These are phyloP conservation scores for Aureobasidium sp. DNA, from an alignment of 2,329 filamentous ascomycete genomes.

Conservation along the genomic window DNA sequence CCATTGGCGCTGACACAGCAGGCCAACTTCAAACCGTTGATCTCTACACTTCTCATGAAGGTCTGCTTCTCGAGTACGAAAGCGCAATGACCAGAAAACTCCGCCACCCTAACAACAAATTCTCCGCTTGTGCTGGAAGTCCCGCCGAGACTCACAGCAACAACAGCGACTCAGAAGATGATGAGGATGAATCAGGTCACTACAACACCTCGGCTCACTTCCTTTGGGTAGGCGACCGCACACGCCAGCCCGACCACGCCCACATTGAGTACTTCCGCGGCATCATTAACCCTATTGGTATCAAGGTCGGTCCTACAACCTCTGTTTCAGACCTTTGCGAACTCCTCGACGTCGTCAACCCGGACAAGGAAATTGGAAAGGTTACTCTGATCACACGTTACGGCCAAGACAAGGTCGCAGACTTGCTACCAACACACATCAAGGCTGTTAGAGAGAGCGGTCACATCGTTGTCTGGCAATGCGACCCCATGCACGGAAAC, in stretches of 20 bases:
- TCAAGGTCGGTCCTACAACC: conserved; percentile 91
- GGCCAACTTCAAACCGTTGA: conserved; percentile 86
- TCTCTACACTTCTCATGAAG: conserved; percentile 92
- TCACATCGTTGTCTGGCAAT: conserved; percentile 85
- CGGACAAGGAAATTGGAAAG: conserved; percentile 74
- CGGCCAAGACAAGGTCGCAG: conserved; percentile 68
- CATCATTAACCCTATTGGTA: conserved; percentile 88
- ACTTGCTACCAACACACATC: conserved; percentile 77
- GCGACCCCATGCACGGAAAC: conserved; percentile 93
- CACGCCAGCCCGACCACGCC: conserved; percentile 82
- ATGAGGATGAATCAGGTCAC: conserved; percentile 52
- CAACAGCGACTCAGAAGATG: conserved; percentile 20
- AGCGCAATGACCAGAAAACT: conserved; percentile 74
- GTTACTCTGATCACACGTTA: conserved; percentile 96
- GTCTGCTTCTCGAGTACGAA: conserved; percentile 89
- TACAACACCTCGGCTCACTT: conserved; percentile 96
- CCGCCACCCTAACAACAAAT: conserved; percentile 52
- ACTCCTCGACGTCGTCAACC: conserved; percentile 82
- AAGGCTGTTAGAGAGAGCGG: conserved; percentile 76
- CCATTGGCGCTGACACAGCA: conserved; percentile 80
- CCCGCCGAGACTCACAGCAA: conserved; percentile 17
- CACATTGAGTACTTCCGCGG: conserved; percentile 98
- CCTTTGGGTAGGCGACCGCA: conserved; percentile 96
- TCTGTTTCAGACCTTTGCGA: conserved; percentile 65
- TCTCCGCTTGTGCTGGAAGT: conserved; percentile 18